Base-by-base conservation (phyloP, 2,329 filamentous ascomycete species). In the Pseudogymnoascus pannorum region DNA sequence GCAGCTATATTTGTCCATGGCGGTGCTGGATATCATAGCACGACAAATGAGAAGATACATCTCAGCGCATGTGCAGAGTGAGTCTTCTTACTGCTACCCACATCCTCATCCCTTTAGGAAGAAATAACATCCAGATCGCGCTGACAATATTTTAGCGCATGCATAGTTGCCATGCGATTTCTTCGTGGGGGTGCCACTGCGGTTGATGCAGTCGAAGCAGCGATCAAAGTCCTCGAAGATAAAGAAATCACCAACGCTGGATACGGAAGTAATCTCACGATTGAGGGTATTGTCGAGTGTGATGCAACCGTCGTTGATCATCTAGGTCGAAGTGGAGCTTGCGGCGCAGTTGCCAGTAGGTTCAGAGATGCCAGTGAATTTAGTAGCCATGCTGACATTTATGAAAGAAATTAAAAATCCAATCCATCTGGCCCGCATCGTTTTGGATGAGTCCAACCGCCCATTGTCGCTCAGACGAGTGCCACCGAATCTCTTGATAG, bases 161-260 rank as follows among this genome's bases (percentile, higher is more conserved):
- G 89, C n/a, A 86, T 84, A 66, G 80, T 89, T 68, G 92, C 85
- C 33, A 97, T 97, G 89, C 81, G 81, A 58, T 81, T 95, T 64
- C 78, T 99, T 63, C 88, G 84, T 69, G 84, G 82, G 65, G 94
- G 94, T 22, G 89, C 87, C 8, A 85, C 86, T 42, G 91, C 94
- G 4, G 81, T 93, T 3, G 91, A 97, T 71, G 94, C 92, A 14
- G 88, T 97, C 20, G 94, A 97, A 74, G 87, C 89, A 58, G 91
- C 94, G 29, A 86, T 99, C 69, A 90, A 88, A 67, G 80, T 91
- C 18, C 84, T 99, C 16, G 94, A 99, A 75, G 91, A 99, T 72
- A 87, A 89, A 62, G 92, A 97, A 69, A 95, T 99, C 66, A 99
- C 95, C 35, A 99, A 99, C 73, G 90, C 93, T 36, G 94, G 94